phyloP scores from a whole-genome alignment of 257 asterid species.

The Ligustrum vulgare region DNA sequence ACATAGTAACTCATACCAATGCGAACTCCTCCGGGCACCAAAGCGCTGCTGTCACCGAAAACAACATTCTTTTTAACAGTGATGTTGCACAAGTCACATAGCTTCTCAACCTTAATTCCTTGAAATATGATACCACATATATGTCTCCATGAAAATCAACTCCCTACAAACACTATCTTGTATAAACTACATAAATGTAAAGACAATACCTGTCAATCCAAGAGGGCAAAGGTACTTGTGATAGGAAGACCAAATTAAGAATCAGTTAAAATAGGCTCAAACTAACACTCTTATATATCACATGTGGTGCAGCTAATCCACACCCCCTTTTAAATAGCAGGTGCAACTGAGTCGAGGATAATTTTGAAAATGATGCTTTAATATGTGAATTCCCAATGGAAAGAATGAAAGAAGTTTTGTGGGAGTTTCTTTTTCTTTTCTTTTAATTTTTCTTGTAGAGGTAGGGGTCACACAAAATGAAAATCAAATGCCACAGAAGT shows the following conservation, averaged over 20 bases:
- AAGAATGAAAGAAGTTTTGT: not conserved
- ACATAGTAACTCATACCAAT: slow-evolving; percentile 56
- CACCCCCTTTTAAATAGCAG: not conserved
- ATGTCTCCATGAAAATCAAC: not conserved
- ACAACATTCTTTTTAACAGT: slow-evolving; percentile 97
- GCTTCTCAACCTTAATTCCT: slow-evolving; percentile 97
- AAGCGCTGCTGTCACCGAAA: slow-evolving; percentile 97
- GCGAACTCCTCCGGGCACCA: slow-evolving; percentile 99
- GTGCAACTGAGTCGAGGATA: not conserved
- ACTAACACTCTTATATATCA: not conserved
- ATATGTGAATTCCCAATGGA: not conserved
- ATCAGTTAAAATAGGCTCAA: not conserved
- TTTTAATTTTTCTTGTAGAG: not conserved
- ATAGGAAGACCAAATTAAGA: not conserved
- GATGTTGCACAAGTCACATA: slow-evolving; percentile 88
- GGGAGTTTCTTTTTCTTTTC: too few species aligned
- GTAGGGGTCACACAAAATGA: not conserved
- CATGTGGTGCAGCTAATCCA: not conserved
- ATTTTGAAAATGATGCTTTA: not conserved
- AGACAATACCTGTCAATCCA: slow-evolving; percentile 5
- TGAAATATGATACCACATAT: slow-evolving; percentile 16
- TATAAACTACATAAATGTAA: not conserved
- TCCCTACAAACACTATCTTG: not conserved
- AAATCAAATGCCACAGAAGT: not conserved
- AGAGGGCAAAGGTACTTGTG: not conserved